Evolutionary conservation across 257 asterid species (phyloP).

Genomic region (Solanum lignicaule): DNA sequence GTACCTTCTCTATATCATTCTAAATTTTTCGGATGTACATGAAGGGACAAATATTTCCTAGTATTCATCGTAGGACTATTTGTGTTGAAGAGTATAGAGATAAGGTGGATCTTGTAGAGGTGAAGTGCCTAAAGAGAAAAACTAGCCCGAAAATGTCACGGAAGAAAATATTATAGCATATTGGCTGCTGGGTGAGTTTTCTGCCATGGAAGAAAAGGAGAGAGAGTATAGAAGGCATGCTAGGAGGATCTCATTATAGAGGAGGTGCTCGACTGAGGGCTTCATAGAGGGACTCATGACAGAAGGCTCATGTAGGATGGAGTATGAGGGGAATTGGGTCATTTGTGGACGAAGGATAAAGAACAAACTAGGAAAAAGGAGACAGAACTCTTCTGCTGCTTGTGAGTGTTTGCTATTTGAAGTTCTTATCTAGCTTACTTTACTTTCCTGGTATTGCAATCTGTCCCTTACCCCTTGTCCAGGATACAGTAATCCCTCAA

Average conservation of each 20-base stretch:
- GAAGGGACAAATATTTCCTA: neutral
- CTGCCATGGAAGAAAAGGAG: neutral
- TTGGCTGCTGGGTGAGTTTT: neutral
- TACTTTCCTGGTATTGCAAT: neutral
- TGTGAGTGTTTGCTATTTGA: neutral
- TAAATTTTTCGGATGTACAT: neutral
- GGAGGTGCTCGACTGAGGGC: neutral
- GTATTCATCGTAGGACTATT: neutral
- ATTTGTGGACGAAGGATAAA: neutral
- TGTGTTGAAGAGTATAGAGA: neutral
- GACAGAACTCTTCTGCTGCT: neutral
- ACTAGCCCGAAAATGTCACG: neutral
- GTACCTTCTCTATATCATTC: neutral
- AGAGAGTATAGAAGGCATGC: neutral
- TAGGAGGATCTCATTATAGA: neutral
- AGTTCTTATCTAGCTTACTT: neutral
- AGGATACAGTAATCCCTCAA: neutral
- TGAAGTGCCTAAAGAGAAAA: neutral
- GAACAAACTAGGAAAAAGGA: neutral
- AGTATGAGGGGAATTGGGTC: neutral
- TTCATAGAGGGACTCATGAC: neutral
- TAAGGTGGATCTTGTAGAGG: neutral
- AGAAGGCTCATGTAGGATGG: neutral
- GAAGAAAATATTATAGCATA: neutral
- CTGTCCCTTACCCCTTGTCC: neutral